Conservation (phyloP, 2,329 filamentous ascomycete species). For the Cytospora schulzeri region DNA sequence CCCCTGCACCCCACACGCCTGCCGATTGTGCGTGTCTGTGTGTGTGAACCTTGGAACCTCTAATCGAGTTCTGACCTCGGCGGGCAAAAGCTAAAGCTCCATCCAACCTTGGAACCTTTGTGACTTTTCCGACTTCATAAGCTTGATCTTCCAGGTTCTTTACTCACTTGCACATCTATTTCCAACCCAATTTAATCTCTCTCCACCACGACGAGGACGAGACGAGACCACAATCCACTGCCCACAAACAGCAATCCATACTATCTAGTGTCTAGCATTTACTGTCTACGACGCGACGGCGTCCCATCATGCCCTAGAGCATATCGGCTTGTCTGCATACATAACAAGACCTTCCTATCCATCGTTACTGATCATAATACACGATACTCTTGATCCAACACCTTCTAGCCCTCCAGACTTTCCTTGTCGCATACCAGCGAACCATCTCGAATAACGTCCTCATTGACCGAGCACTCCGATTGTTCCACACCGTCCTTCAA, state of each 20-base stretch:
- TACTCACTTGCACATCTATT: background rate
- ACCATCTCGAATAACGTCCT: slow-evolving; percentile 11
- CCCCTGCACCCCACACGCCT: background rate
- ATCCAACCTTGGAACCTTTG: background rate
- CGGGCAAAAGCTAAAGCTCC: slow-evolving; percentile 9
- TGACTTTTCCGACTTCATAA: no score
- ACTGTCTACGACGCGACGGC: background rate
- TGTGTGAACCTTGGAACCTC: background rate
- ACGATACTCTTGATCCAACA: background rate
- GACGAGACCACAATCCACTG: background rate
- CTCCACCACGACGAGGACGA: background rate
- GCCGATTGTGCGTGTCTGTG: background rate
- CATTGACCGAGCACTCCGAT: background rate
- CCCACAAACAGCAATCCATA: background rate
- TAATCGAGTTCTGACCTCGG: background rate
- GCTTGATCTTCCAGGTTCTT: background rate
- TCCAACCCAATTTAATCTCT: background rate
- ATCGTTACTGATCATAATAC: background rate
- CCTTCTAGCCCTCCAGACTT: background rate
- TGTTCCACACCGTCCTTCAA: slow-evolving; percentile 19
- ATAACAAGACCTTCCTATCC: background rate
- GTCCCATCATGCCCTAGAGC: background rate
- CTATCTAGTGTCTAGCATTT: background rate
- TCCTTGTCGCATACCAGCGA: background rate
- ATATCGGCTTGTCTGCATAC: background rate